A percentile compares a stretch with the other conserved stretches of the same genome.
These are phyloP conservation scores for Pisolithus thermaeus DNA, from an alignment of 1,284 basidiomycete species.

Conservation along the genomic window DNA sequence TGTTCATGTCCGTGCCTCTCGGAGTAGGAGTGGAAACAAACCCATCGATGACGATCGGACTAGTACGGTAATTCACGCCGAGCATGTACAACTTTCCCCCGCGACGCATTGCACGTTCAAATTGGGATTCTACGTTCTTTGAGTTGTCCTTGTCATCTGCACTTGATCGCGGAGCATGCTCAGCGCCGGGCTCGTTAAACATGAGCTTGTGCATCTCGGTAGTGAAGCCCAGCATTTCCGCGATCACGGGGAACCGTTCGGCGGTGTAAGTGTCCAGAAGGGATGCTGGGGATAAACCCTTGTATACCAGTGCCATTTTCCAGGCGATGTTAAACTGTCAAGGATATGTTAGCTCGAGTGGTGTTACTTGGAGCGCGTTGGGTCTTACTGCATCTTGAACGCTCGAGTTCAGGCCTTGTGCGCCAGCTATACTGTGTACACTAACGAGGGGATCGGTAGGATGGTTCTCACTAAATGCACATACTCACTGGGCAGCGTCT, in stretches of 20 bases:
- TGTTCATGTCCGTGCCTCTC: too few relatives aligned
- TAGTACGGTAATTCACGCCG: constrained; percentile 6
- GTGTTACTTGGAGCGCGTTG: not conserved
- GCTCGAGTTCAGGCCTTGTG: too few relatives aligned
- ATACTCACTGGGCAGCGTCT: constrained; percentile 19
- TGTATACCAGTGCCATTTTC: constrained; percentile 27
- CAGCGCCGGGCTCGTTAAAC: not conserved
- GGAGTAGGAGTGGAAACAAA: too few relatives aligned
- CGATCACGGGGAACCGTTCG: constrained; percentile 28
- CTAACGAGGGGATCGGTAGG: not conserved
- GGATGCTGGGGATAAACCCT: constrained; percentile 21
- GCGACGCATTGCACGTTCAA: too few relatives aligned
- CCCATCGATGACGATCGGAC: constrained; percentile 18
- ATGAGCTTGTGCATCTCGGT: constrained; percentile 9
- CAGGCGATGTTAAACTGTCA: constrained; percentile 27
- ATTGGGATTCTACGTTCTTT: not conserved
- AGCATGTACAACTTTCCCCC: too few relatives aligned
- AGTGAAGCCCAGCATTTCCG: constrained; percentile 22
- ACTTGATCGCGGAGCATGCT: not conserved
- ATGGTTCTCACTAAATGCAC: not conserved
- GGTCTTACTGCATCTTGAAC: too few relatives aligned
- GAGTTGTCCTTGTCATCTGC: not conserved
- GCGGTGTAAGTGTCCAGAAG: constrained; percentile 25
- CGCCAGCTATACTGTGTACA: constrained; percentile 15
- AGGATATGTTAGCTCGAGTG: not conserved